Evolutionary conservation across 2,329 filamentous ascomycete species (phyloP).

Genomic region (Neocatenulostroma microsporum): DNA sequence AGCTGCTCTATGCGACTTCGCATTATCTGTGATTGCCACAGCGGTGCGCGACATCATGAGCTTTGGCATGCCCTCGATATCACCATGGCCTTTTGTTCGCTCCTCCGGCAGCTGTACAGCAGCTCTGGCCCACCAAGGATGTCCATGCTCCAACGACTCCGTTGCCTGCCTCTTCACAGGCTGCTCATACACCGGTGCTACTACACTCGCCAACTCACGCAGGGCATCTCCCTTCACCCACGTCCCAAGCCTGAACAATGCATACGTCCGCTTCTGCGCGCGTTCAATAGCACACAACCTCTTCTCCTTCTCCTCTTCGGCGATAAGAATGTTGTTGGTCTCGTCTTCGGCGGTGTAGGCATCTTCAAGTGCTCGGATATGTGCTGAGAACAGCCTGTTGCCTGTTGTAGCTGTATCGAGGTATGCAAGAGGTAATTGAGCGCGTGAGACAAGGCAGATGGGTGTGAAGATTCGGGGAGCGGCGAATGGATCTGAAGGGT

Average conservation of each 20-base stretch:
- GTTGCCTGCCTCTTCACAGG: constrained; percentile 13
- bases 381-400: constrained; percentile 53
- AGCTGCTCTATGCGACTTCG: no score
- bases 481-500: constrained; percentile 18
- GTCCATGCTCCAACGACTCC: constrained; percentile 8
- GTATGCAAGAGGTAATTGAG: constrained; percentile 52
- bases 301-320: constrained; percentile 49
- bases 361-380: constrained; percentile 56
- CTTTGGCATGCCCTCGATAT: no score
- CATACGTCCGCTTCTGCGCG: constrained; percentile 54
- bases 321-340: constrained; percentile 52
- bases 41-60: no score
- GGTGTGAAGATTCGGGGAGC: constrained; percentile 23
- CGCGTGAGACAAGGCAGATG: constrained; percentile 48
- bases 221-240: constrained; percentile 58
- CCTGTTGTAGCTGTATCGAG: constrained; percentile 50
- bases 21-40: no score
- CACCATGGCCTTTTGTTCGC: no score
- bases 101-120: no score
- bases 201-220: constrained; percentile 22
- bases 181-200: constrained; percentile 24
- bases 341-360: constrained; percentile 41
- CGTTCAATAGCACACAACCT: constrained; percentile 59
- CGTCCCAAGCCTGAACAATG: constrained; percentile 58
- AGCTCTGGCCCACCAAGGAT: constrained; percentile 21